Evolutionary conservation across 2,329 filamentous ascomycete species (phyloP), one percentile per base, ranked within the genome.

Genomic region (Xylaria sp.): DNA sequence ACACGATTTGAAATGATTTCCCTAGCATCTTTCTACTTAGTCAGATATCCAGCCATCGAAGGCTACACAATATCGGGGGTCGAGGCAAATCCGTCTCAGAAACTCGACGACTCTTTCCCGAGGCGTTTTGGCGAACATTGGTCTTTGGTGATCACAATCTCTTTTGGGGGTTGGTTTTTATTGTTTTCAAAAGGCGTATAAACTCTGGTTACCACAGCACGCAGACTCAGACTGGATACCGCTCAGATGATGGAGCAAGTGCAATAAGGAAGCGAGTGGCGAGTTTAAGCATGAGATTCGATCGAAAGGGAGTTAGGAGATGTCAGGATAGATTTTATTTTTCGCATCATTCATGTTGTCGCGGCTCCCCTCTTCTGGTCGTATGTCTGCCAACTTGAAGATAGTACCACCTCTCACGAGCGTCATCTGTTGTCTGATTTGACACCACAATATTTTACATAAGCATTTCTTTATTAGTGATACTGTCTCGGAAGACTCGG

Each of bases 1-100:
- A 71, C 61, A 72, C 60, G 71, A 72, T 64, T 70, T 66, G 53
- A 58, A 55, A 72, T 66, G 71, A 72, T 64, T 60, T 67, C 68
- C 67, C 61, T 68, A 68, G 62, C 64, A 64, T 66, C 62, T 64
- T 65, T 54, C 23, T 52, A 41, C 60, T 63, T 54, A 44, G 59
- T 60, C 66, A 66, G 70, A 71, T 72, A 71, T 72, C 68, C 68
- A 56, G 60, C 65, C 60, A 31, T 64, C 53, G 47, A 59, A 55
- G 57, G 51, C 59, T 52, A 55, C 27, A 38, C 54, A 40, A 54
- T 52, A 47, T 52, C 40, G 38, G 27, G 47, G 43, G 55, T 48
- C 37, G 46, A 55, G 60, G 49, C 44, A 46, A 38, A 19, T 27
- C 38, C 44, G 33, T 55, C 41, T 56, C 27, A 53, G 57, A 47